Conservation (phyloP, 805 yeast genomes). For the Wickerhamiella azymoides region DNA sequence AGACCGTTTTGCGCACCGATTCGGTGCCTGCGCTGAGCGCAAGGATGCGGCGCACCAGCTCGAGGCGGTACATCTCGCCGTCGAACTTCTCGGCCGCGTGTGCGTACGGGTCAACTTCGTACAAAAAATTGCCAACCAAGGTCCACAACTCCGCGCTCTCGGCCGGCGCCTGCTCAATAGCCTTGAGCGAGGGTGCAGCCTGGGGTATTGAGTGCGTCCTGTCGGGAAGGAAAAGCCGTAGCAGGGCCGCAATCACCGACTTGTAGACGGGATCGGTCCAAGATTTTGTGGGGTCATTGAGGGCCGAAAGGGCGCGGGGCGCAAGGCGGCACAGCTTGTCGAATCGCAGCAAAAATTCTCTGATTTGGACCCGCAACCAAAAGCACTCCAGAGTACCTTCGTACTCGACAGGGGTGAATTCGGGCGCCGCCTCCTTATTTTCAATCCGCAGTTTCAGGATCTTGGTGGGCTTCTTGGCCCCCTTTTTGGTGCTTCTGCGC, state of each 20-base stretch:
- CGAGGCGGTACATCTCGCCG: slow-evolving; percentile 20
- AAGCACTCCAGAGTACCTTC: slow-evolving; percentile 19
- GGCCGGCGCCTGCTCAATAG: slow-evolving; percentile 25
- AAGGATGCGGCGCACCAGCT: slow-evolving; percentile 20
- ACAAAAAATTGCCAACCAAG: slow-evolving; percentile 19
- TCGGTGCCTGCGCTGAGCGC: slow-evolving; percentile 24
- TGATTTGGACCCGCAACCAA: slow-evolving; percentile 24
- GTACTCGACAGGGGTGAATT: slow-evolving; percentile 18
- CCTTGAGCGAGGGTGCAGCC: slow-evolving; percentile 18
- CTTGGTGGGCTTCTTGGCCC: slow-evolving; percentile 5
- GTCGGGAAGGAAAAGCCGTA: slow-evolving; percentile 24
- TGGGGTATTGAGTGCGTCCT: slow-evolving; percentile 20
- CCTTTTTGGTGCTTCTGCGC: slow-evolving; percentile 10
- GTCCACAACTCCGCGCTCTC: slow-evolving; percentile 24
- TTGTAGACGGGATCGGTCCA: slow-evolving; percentile 28
- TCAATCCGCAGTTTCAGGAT: slow-evolving; percentile 14
- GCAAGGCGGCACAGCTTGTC: slow-evolving; percentile 27
- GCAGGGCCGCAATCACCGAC: slow-evolving; percentile 22
- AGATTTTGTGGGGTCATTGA: slow-evolving; percentile 26
- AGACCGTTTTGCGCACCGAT: slow-evolving; percentile 24
- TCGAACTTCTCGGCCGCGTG: slow-evolving; percentile 14
- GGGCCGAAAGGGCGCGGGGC: slow-evolving; percentile 21
- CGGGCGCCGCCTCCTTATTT: slow-evolving; percentile 16
- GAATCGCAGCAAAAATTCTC: slow-evolving; percentile 28
- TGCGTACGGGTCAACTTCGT: slow-evolving; percentile 11